These are phyloP conservation scores for Incumbomyces lentus DNA, from an alignment of 2,329 filamentous ascomycete genomes.

Conservation along the genomic window DNA sequence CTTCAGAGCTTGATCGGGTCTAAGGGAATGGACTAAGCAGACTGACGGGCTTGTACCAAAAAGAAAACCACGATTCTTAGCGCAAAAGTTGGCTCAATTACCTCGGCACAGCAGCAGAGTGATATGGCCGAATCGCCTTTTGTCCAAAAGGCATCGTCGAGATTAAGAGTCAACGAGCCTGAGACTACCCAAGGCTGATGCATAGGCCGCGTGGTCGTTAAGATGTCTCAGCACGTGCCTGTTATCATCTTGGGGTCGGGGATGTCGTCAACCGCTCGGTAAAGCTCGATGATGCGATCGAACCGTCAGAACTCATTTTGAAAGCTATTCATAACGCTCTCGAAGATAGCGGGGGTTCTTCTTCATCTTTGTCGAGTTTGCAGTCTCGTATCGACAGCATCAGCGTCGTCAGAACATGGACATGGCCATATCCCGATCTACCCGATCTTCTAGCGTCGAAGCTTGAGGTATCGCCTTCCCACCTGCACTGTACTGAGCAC, in stretches of 20 bases:
- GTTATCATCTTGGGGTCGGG: constrained; percentile 53
- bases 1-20: no score
- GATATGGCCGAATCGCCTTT: not conserved
- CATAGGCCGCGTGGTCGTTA: not conserved
- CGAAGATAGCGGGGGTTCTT: constrained; percentile 36
- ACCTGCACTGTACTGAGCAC: constrained; percentile 45
- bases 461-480: constrained; percentile 38
- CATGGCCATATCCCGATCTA: constrained; percentile 54
- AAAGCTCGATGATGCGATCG: constrained; percentile 42
- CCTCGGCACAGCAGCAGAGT: no score
- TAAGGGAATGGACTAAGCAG: no score
- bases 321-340: constrained; percentile 45
- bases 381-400: constrained; percentile 46
- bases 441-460: constrained; percentile 43
- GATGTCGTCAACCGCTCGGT: constrained; percentile 51
- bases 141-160: not conserved
- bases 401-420: constrained; percentile 53
- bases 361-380: constrained; percentile 25
- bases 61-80: no score
- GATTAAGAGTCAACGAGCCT: not conserved
- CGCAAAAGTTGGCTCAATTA: no score
- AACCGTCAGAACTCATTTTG: constrained; percentile 51
- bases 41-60: no score
- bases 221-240: constrained; percentile 27
- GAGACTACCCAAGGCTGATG: not conserved